Conservation (phyloP, 2,329 filamentous ascomycete genomes). For the Hansfordia pulvinata region DNA sequence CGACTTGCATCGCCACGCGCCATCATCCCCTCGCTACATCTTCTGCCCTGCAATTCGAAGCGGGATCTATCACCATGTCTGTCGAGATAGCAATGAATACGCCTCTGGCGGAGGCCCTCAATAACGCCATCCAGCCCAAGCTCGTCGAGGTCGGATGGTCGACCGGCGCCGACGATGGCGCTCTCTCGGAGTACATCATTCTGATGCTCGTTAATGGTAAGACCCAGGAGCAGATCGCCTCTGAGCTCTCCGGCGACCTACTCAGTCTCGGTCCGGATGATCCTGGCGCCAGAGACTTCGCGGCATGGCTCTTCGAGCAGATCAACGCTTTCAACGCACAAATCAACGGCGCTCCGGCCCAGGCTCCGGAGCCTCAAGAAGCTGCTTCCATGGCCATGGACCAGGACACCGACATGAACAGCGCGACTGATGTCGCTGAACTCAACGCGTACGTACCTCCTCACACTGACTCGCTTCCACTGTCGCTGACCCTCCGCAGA, state of each 20-base stretch:
- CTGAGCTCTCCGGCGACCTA: conserved; percentile 78
- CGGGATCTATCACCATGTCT: conserved; percentile 45
- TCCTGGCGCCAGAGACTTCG: conserved; percentile 68
- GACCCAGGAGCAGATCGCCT: conserved; percentile 76
- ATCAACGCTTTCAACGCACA: conserved; percentile 55
- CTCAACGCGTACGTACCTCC: conserved; percentile 42
- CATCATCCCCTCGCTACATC: conserved; percentile 1
- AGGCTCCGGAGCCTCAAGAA: conserved; percentile 10
- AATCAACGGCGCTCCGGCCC: conserved; percentile 34
- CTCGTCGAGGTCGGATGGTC: conserved; percentile 89
- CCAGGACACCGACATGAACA: conserved; percentile 63
- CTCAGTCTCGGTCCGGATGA: conserved; percentile 74
- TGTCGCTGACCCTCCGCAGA: conserved; percentile 44
- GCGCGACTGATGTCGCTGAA: conserved; percentile 29
- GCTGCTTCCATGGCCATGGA: conserved; percentile 21
- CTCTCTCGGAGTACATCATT: conserved; percentile 90
- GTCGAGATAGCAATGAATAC: conserved; percentile 66
- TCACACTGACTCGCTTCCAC: too few species aligned
- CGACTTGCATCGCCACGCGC: too few species aligned
- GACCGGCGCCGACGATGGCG: conserved; percentile 61
- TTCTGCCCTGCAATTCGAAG: conserved; percentile 1
- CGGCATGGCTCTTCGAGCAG: conserved; percentile 87
- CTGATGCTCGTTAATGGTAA: conserved; percentile 96
- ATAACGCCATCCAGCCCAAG: conserved; percentile 75
- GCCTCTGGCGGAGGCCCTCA: conserved; percentile 74